A percentile compares a stretch with the other conserved stretches of the same genome.
phyloP scores from a whole-genome alignment of 202 grass and related monocot genomes.

The Eragrostis tef region DNA sequence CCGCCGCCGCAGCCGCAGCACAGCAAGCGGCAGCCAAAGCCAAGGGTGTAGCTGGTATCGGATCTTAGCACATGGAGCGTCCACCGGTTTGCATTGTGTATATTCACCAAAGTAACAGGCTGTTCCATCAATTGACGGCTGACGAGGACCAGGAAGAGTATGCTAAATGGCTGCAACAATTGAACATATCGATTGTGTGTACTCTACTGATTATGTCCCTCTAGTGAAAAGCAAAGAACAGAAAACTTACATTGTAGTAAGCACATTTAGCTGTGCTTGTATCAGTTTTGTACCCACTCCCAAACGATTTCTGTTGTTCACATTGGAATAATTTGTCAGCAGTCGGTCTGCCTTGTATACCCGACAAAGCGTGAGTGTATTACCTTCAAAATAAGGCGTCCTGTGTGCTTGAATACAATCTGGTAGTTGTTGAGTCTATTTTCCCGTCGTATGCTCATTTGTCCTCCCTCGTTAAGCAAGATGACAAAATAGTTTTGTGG shows the following conservation, averaged over 20 bases:
- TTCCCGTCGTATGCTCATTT: neutral
- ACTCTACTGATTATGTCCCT: constrained; percentile 39
- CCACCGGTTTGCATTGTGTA: constrained; percentile 43
- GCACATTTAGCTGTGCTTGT: constrained; percentile 47
- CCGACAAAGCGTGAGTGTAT: constrained; percentile 16
- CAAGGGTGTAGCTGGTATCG: constrained; percentile 76
- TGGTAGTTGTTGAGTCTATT: neutral
- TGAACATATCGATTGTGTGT: constrained; percentile 47
- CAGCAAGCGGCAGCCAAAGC: constrained; percentile 72
- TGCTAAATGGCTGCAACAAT: constrained; percentile 43
- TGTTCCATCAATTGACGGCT: constrained; percentile 38
- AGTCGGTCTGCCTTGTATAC: neutral
- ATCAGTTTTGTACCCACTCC: constrained; percentile 45
- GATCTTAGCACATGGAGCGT: constrained; percentile 55
- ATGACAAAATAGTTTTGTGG: neutral
- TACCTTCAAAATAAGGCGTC: constrained; percentile 35
- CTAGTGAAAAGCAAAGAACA: constrained; percentile 17
- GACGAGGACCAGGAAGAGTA: constrained; percentile 31
- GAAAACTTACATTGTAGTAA: constrained; percentile 43
- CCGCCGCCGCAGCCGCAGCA: constrained; percentile 63
- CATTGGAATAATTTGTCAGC: constrained; percentile 43
- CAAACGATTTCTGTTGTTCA: constrained; percentile 35
- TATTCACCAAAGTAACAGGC: constrained; percentile 48
- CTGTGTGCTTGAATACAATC: constrained; percentile 15
- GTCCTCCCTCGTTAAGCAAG: neutral